Evolutionary conservation across 192 early-diverging fungal genomes (phyloP), one percentile per base, ranked within the genome.

Genomic region (Dispira parvispora): DNA sequence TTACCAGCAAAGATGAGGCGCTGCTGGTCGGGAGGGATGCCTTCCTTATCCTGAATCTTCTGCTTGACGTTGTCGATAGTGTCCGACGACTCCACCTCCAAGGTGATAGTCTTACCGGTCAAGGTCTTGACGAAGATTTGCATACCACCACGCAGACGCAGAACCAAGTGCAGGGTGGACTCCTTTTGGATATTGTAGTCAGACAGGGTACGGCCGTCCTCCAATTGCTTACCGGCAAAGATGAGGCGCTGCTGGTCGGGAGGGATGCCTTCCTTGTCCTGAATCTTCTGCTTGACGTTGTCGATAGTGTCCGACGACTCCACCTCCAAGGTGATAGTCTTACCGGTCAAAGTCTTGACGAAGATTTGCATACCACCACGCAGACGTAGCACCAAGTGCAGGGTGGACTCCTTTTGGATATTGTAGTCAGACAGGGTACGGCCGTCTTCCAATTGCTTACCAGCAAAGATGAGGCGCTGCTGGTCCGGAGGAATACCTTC

Each of bases 361-460:
- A 60, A 60, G 21, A 60, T 60, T 43, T 60, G 57, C 57, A 60
- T 60, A 43, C 12, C 25, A 87, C 93, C 93, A 81, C 92, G 91
- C 66, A 96, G 86, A 79, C 93, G 88, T 68, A 96, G 86, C 27
- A 93, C 93, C 63, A 98, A 76, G 83, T 95, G 92, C 50, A 96
- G 82, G 69, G 94, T 97, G 43, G 94, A 97, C 78, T 96, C 88
- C 90, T 99, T 99, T 84, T 96, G 93, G 80, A 99, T 99, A 89
- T 98, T 99, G 86, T 99, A 98, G 85, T 98, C 96, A 63, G 91
- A 88, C 21, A 99, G 85, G 54, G 87, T 88, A 71, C 93, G 89
- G 69, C 88, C 93, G 79, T 99, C 96, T 82, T 99, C 96, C 69
- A 99, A 87, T 82, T 99, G 96, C 87, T 99, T 99, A 68, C 96